A percentile compares a stretch with the other conserved stretches of the same genome.
These are phyloP conservation scores for Lentinula sp. DNA, from an alignment of 768 basidiomycete species.

Conservation along the genomic window DNA sequence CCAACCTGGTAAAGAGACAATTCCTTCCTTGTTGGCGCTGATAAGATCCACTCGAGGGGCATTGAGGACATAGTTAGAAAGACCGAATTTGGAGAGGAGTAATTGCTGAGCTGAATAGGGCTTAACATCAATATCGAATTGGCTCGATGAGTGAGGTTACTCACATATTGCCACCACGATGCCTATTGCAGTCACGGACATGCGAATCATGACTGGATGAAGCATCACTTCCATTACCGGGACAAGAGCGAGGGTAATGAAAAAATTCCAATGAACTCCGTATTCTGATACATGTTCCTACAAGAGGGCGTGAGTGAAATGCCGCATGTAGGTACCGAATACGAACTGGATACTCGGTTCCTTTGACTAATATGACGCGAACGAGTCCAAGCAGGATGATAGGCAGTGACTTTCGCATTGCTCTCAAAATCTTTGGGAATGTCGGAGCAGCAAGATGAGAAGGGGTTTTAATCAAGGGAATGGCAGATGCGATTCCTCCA, in stretches of 20 bases:
- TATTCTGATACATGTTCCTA: slow-evolving; percentile 96
- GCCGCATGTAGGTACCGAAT: not conserved
- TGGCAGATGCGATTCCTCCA: slow-evolving; percentile 87
- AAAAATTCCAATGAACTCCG: slow-evolving; percentile 98
- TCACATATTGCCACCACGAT: slow-evolving; percentile 54
- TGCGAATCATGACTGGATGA: slow-evolving; percentile 53
- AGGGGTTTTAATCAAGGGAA: slow-evolving; percentile 67
- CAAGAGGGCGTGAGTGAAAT: not conserved
- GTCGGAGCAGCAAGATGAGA: slow-evolving; percentile 42
- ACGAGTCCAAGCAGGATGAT: slow-evolving; percentile 69
- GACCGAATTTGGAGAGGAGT: slow-evolving; percentile 43
- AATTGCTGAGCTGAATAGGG: slow-evolving; percentile 63
- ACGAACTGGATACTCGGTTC: slow-evolving; percentile 86
- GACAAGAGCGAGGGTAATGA: slow-evolving; percentile 82
- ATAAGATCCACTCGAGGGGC: slow-evolving; percentile 60
- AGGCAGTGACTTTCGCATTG: slow-evolving; percentile 57
- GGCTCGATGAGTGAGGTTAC: slow-evolving; percentile 11
- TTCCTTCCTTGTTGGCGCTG: slow-evolving; percentile 87
- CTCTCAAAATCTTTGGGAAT: slow-evolving; percentile 41
- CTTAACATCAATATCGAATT: not conserved
- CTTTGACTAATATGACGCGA: slow-evolving; percentile 84
- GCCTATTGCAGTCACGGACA: slow-evolving; percentile 61
- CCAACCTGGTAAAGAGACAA: slow-evolving; percentile 70
- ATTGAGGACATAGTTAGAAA: slow-evolving; percentile 61
- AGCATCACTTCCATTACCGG: slow-evolving; percentile 68